phyloP scores from a whole-genome alignment of 495 filamentous ascomycete genomes.

The Hyaloscypha variabilis region DNA sequence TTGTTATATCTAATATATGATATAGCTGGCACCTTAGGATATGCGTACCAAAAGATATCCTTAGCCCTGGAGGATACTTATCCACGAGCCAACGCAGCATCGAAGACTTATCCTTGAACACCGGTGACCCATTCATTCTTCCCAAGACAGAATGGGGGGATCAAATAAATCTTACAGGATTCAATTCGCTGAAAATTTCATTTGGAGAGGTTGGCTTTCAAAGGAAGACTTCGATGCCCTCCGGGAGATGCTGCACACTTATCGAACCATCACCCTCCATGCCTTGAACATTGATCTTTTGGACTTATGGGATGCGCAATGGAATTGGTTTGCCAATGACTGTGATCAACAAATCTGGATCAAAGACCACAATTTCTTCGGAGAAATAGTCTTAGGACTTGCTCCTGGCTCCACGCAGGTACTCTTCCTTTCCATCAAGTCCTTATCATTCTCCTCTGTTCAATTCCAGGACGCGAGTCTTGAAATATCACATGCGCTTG shows the following conservation, averaged over 20 bases:
- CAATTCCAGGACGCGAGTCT: background rate
- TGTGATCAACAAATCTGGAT: background rate
- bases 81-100: background rate
- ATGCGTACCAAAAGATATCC: background rate
- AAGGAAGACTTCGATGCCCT: conserved; percentile 2
- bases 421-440: background rate
- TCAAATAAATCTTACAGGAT: background rate
- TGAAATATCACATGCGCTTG: background rate
- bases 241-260: background rate
- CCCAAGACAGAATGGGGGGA: background rate
- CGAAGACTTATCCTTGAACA: background rate
- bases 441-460: background rate
- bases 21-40: conserved; percentile 3
- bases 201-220: background rate
- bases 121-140: conserved; percentile 3
- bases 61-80: conserved; percentile 3
- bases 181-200: conserved; percentile 1
- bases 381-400: conserved; percentile 1
- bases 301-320: conserved; percentile 8
- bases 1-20: background rate
- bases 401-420: background rate
- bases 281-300: conserved; percentile 5
- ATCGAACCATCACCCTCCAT: background rate
- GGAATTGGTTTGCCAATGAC: background rate
- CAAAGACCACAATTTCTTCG: conserved; percentile 7